Base-by-base conservation (phyloP, 1,284 basidiomycete genomes). In the Neonothopanus nambi region DNA sequence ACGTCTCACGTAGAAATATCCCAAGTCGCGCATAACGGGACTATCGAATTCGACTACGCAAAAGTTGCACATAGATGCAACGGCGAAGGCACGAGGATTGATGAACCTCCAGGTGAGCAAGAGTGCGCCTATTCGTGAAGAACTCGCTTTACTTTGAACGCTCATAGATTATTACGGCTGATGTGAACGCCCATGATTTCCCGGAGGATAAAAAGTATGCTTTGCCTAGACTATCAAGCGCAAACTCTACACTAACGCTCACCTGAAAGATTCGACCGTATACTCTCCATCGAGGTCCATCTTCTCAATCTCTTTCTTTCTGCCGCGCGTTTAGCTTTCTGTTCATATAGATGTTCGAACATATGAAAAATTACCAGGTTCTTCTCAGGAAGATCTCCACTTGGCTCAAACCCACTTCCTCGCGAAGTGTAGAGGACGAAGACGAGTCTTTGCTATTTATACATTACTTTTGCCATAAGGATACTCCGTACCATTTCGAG, bases 351-450 rank as follows among this genome's bases (percentile, higher is more conserved):
- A 91, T 91, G 88, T 88, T 91, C 58, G 89, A 91, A 62, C 89
- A 91, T 65, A 89, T 89, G 87, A 89, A 87, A 71, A 87, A 88
- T 63, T 91, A 91, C 69, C 73, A 87, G 50, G 63, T 70, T 5
- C 79, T 91, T 18, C 76, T 91, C 58, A 67, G 71, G 37, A 91
- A 90, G 63, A 69, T 91, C 21, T 79, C 85, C 0, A 80, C 78
- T 8, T 92, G 89, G 89, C 74, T 92, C 18, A 75, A 79, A 37
- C 77, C 80, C 2, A 66, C 62, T n/a, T 48, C 53, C 1, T 57
- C 63, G 24, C 48, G 51, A 15, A 51, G 64, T 15, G 59, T 66
- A 3, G 30, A 33, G 3, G 30, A 33, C 30, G 65, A 69, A 3
- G 72, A 77, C 20, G 73, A 72, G 21, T 63, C 82, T 0, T 67